These are phyloP conservation scores for Fusarium sp. DNA, from an alignment of 2,329 filamentous ascomycete genomes.

Conservation along the genomic window DNA sequence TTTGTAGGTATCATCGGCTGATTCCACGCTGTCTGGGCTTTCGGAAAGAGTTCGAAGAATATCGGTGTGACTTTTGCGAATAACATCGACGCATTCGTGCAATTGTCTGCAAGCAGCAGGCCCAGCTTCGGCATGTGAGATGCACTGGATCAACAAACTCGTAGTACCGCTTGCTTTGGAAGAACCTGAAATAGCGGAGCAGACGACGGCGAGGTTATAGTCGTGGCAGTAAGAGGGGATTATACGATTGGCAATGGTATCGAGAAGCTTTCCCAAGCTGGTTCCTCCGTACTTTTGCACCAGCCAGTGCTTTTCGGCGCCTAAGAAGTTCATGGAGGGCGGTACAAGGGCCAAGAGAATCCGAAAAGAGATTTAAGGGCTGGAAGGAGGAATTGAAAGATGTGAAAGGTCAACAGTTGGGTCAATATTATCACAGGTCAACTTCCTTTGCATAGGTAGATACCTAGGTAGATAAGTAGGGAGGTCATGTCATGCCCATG, in stretches of 20 bases:
- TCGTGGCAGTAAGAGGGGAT: not conserved
- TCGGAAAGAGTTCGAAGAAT: not conserved
- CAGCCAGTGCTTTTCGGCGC: not conserved
- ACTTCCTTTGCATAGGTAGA: not conserved
- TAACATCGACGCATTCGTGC: not conserved
- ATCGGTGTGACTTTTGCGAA: not conserved
- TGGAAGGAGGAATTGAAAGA: not conserved
- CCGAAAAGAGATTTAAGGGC: no score
- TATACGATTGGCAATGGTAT: not conserved
- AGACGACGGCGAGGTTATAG: conserved; percentile 1
- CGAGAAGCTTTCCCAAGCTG: not conserved
- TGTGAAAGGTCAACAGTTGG: not conserved
- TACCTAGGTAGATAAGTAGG: no score
- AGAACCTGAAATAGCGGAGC: not conserved
- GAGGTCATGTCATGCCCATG: not conserved
- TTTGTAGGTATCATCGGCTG: not conserved
- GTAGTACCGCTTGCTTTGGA: conserved; percentile 11
- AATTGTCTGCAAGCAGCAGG: not conserved
- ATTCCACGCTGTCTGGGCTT: not conserved
- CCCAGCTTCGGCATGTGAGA: not conserved
- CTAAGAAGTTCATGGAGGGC: not conserved
- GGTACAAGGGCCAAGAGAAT: not conserved
- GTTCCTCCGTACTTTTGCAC: conserved; percentile 8
- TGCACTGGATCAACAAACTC: not conserved
- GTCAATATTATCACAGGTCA: not conserved